Evolutionary conservation across 768 basidiomycete species (phyloP).

Genomic region (Boletus tylopilopsis): DNA sequence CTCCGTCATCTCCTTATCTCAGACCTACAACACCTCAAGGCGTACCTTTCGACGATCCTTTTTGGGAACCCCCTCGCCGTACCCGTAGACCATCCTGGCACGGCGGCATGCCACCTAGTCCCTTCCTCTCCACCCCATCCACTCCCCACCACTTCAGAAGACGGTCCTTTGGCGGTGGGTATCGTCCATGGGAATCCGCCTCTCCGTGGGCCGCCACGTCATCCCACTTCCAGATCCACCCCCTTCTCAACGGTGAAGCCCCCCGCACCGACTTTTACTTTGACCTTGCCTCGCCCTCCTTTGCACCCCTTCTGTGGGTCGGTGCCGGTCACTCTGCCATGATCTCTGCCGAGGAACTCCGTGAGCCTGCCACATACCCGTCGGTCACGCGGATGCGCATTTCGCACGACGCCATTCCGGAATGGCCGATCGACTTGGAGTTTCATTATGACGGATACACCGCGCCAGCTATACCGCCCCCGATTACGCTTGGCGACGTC

Average conservation of each 20-base stretch:
- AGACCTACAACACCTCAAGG: slow-evolving; percentile 29
- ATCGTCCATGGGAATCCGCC: slow-evolving; percentile 18
- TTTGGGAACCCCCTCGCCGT: slow-evolving; percentile 27
- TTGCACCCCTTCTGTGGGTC: slow-evolving; percentile 41
- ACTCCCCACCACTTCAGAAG: slow-evolving; percentile 16
- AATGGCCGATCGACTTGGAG: slow-evolving; percentile 60
- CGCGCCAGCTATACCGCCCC: slow-evolving; percentile 25
- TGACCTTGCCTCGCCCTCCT: slow-evolving; percentile 49
- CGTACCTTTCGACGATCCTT: slow-evolving; percentile 19
- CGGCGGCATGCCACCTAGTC: slow-evolving; percentile 26
- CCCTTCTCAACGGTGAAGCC: slow-evolving; percentile 46
- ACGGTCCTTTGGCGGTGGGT: slow-evolving; percentile 28
- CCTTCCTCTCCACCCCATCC: slow-evolving; percentile 19
- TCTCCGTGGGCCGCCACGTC: slow-evolving; percentile 23
- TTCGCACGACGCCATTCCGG: slow-evolving; percentile 49
- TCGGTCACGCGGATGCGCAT: slow-evolving; percentile 52
- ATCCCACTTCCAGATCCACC: slow-evolving; percentile 27
- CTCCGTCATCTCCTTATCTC: slow-evolving; percentile 26
- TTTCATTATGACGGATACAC: slow-evolving; percentile 31
- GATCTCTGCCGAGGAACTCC: slow-evolving; percentile 44
- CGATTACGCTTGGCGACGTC: slow-evolving; percentile 59
- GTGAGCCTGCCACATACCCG: slow-evolving; percentile 54
- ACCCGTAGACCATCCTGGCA: slow-evolving; percentile 45
- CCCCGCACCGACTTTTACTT: slow-evolving; percentile 47
- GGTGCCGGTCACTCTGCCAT: slow-evolving; percentile 36